A percentile compares a stretch with the other conserved stretches of the same genome.
These are phyloP conservation scores for Rostrohypoxylon terebratum DNA, from an alignment of 495 filamentous ascomycete genomes.

Conservation along the genomic window DNA sequence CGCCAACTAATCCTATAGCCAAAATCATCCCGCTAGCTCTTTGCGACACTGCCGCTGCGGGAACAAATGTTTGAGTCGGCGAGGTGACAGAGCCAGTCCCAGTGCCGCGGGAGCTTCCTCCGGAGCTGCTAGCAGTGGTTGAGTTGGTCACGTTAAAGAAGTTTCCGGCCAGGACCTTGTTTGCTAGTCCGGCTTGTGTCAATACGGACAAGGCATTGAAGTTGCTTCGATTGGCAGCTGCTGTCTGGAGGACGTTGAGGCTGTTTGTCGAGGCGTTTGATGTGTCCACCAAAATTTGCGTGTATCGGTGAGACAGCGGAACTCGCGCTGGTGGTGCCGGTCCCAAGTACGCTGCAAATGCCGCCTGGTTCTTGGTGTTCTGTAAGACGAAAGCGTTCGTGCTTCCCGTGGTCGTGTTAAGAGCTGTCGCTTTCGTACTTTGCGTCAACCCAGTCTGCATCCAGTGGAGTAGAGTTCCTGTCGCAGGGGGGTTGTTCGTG, in stretches of 20 bases:
- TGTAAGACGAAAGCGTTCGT: conserved; percentile 51
- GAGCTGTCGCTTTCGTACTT: conserved; percentile 40
- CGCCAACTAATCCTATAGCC: conserved; percentile 33
- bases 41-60: conserved; percentile 27
- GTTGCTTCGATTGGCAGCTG: conserved; percentile 46
- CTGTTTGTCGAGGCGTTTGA: conserved; percentile 44
- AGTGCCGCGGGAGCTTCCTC: conserved; percentile 13
- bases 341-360: conserved; percentile 51
- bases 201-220: conserved; percentile 51
- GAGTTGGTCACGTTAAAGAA: conserved; percentile 60
- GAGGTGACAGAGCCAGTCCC: conserved; percentile 17
- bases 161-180: conserved; percentile 56
- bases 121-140: conserved; percentile 26
- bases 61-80: conserved; percentile 31
- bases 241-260: conserved; percentile 42
- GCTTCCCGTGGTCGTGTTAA: conserved; percentile 50
- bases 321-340: conserved; percentile 55
- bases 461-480: conserved; percentile 58
- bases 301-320: conserved; percentile 58
- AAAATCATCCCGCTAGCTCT: conserved; percentile 41
- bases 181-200: conserved; percentile 47
- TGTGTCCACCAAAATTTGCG: conserved; percentile 56
- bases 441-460: conserved; percentile 57
- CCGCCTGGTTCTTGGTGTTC: conserved; percentile 41
- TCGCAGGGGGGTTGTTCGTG: conserved; percentile 50